Conservation (phyloP, 2,329 filamentous ascomycete species). For the Neurospora sp. region DNA sequence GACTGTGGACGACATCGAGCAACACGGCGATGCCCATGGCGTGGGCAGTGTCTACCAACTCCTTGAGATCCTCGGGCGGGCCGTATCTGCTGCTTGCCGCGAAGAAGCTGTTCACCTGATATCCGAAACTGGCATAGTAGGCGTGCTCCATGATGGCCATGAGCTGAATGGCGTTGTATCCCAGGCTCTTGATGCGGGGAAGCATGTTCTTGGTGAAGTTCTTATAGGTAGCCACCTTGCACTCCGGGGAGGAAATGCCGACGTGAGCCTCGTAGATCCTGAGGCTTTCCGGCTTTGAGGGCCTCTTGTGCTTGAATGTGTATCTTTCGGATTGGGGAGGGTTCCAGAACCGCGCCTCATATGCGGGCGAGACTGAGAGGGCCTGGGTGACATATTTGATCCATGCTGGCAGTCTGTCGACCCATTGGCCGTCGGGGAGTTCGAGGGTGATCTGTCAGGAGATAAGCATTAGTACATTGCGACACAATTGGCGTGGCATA, state of each 20-base stretch:
- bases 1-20: conserved; percentile 93
- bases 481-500: background rate
- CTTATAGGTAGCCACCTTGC: conserved; percentile 86
- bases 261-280: conserved; percentile 98
- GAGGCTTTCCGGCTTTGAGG: conserved; percentile 74
- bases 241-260: conserved; percentile 87
- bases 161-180: conserved; percentile 95
- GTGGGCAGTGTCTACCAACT: conserved; percentile 92
- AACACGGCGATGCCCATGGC: conserved; percentile 83
- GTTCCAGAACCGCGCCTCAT: conserved; percentile 97
- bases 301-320: conserved; percentile 71
- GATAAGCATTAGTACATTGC: conserved; percentile 1
- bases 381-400: conserved; percentile 97
- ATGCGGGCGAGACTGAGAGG: conserved; percentile 76
- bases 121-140: conserved; percentile 98
- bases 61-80: conserved; percentile 86
- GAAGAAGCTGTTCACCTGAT: conserved; percentile 98
- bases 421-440: conserved; percentile 65
- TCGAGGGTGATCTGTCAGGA: conserved; percentile 65
- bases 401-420: conserved; percentile 90
- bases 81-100: conserved; percentile 94
- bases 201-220: conserved; percentile 92
- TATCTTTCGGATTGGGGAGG: conserved; percentile 70
- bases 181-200: conserved; percentile 78
- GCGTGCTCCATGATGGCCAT: conserved; percentile 99